Evolutionary conservation across 495 filamentous ascomycete genomes (phyloP).

Genomic region (Penicillium canescens): DNA sequence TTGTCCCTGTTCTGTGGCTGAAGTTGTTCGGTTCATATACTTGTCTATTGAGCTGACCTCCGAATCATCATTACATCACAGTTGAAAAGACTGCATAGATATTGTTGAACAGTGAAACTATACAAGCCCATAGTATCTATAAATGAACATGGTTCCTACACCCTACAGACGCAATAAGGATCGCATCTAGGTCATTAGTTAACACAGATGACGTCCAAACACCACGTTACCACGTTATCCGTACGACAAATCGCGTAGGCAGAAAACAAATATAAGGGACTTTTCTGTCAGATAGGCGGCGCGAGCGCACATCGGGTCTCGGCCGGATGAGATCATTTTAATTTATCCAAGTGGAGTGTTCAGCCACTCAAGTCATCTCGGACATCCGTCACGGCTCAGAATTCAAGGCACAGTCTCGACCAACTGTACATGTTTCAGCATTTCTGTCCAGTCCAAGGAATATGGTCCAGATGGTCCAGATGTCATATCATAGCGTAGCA

Average conservation of each 20-base stretch:
- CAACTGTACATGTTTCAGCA: no score
- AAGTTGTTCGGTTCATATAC: constrained; percentile 1
- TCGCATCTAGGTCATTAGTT: background rate
- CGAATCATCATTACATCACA: constrained; percentile 32
- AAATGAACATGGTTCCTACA: background rate
- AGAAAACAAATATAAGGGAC: background rate
- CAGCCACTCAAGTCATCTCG: constrained; percentile 34
- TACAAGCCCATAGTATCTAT: background rate
- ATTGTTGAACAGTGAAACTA: constrained; percentile 14
- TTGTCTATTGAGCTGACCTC: background rate
- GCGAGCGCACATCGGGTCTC: constrained; percentile 12
- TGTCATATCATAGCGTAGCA: background rate
- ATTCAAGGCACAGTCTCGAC: constrained; percentile 10
- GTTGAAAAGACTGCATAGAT: background rate
- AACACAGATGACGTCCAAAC: background rate
- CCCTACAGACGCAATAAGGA: background rate
- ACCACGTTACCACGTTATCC: background rate
- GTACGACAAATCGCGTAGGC: background rate
- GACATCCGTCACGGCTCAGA: constrained; percentile 19
- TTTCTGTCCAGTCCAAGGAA: no score
- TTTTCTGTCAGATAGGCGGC: constrained; percentile 7
- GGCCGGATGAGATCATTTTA: constrained; percentile 37
- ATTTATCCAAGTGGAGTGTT: constrained; percentile 33
- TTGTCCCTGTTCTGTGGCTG: constrained; percentile 2
- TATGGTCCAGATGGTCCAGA: background rate